Conservation (phyloP, 768 basidiomycete species). For the Podaxis sp. region DNA sequence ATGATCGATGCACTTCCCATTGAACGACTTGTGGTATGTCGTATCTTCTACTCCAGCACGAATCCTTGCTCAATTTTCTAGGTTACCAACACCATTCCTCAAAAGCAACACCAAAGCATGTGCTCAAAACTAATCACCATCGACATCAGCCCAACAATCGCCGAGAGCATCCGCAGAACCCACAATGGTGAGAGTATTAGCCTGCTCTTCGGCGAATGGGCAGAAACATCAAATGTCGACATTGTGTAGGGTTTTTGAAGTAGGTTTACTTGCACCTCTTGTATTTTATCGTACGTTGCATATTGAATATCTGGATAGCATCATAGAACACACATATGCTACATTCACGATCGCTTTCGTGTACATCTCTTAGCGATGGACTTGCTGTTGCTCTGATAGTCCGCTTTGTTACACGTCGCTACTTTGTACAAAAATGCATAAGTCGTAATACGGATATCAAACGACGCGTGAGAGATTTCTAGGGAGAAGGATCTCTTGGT, state of each 20-base stretch:
- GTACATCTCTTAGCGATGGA: not conserved
- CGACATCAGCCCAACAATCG: conserved; percentile 89
- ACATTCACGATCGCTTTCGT: not conserved
- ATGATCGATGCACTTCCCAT: conserved; percentile 72
- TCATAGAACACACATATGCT: not conserved
- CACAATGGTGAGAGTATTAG: conserved; percentile 95
- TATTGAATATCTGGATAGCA: conserved; percentile 1
- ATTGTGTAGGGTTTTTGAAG: conserved; percentile 26
- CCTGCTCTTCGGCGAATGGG: conserved; percentile 83
- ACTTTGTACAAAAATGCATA: not conserved
- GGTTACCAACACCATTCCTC: conserved; percentile 96
- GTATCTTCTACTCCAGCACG: not conserved
- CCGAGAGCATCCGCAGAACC: conserved; percentile 93
- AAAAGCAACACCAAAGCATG: conserved; percentile 58
- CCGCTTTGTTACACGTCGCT: not conserved
- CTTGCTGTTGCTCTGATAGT: not conserved
- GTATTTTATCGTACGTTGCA: conserved; percentile 5
- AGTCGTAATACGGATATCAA: not conserved
- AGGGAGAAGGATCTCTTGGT: conserved; percentile 23
- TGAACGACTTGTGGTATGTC: conserved; percentile 78
- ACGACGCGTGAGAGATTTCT: not conserved
- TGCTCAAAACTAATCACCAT: conserved; percentile 84
- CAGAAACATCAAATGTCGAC: conserved; percentile 47
- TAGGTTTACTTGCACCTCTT: not conserved
- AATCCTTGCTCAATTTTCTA: conserved; percentile 27